phyloP scores from a whole-genome alignment of 306 rosid genomes.

The Ceratonia siliqua region DNA sequence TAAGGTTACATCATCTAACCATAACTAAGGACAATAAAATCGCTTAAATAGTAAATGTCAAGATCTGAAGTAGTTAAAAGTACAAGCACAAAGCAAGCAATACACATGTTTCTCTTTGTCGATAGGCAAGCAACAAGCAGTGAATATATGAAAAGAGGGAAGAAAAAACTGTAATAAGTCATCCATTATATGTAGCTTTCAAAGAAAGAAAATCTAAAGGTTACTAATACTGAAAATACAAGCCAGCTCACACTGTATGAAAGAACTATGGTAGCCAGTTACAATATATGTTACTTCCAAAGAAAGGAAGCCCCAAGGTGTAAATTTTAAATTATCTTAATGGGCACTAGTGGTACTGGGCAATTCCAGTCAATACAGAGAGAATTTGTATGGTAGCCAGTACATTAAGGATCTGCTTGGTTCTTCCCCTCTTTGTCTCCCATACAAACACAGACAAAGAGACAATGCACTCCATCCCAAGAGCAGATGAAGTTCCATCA shows the following conservation, averaged over 20 bases:
- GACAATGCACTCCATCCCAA: neutral
- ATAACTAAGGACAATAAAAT: neutral
- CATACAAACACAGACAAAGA: no score
- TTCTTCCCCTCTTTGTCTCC: neutral
- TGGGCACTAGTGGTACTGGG: neutral
- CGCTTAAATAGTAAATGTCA: neutral
- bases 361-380: neutral
- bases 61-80: neutral
- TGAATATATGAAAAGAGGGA: neutral
- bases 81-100: neutral
- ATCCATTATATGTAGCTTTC: neutral
- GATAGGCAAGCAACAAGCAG: conserved; percentile 1
- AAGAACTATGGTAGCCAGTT: neutral
- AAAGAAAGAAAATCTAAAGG: neutral
- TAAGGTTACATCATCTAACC: neutral
- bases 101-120: neutral
- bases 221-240: neutral
- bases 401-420: neutral
- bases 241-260: neutral
- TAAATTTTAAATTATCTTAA: neutral
- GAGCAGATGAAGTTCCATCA: neutral
- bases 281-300: neutral
- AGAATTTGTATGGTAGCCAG: neutral
- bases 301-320: neutral
- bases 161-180: neutral